Conservation (phyloP, 495 filamentous ascomycete species). For the Oidiodendron maius region DNA sequence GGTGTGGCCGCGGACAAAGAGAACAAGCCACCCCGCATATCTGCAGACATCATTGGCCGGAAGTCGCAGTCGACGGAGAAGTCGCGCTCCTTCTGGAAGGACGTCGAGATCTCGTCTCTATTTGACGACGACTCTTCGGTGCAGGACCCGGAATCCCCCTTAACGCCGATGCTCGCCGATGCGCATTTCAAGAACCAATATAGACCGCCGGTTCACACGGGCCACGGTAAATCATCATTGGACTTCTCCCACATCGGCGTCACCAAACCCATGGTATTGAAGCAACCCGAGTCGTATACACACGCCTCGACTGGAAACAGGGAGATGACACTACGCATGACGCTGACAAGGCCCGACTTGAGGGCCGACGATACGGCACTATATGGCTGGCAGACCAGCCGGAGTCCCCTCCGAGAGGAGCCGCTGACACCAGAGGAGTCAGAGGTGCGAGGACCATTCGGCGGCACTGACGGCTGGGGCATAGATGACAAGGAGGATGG, state of each 20-base stretch:
- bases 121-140: slow-evolving; percentile 46
- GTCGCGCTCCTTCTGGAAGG: slow-evolving; percentile 34
- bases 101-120: slow-evolving; percentile 33
- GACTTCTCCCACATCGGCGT: slow-evolving; percentile 20
- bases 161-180: slow-evolving; percentile 35
- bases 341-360: slow-evolving; percentile 82
- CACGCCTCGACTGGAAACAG: slow-evolving; percentile 55
- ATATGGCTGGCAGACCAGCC: slow-evolving; percentile 49
- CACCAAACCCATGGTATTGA: slow-evolving; percentile 17
- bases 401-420: slow-evolving; percentile 34
- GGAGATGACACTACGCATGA: slow-evolving; percentile 95
- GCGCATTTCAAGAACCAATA: slow-evolving; percentile 10
- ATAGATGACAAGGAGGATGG: slow-evolving; percentile 33
- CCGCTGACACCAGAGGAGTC: slow-evolving; percentile 21
- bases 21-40: slow-evolving; percentile 21
- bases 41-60: slow-evolving; percentile 14
- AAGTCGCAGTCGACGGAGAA: slow-evolving; percentile 27
- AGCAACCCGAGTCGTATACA: slow-evolving; percentile 36
- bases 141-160: slow-evolving; percentile 46
- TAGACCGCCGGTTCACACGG: not conserved
- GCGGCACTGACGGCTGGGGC: slow-evolving; percentile 37
- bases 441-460: slow-evolving; percentile 20
- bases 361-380: slow-evolving; percentile 59
- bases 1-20: slow-evolving; percentile 26
- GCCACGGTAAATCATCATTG: slow-evolving; percentile 15